A percentile compares a stretch with the other conserved stretches of the same genome.
Evolutionary conservation across 2,329 filamentous ascomycete species (phyloP).

Genomic region (Cladosporium sp.): DNA sequence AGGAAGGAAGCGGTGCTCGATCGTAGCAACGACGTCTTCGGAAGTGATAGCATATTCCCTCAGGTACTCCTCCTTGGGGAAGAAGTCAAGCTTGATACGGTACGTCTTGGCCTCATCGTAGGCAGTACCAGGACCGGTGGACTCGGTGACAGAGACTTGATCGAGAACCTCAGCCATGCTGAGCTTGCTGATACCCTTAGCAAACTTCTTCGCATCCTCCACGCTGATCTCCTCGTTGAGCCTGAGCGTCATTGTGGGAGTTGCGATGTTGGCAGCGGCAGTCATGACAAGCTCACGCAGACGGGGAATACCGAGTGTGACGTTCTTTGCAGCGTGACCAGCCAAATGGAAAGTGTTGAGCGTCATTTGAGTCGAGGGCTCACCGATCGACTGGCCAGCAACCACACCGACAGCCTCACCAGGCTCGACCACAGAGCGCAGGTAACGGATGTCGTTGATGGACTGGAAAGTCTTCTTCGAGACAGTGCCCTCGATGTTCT

Average conservation of each 20-base stretch:
- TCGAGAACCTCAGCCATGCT: constrained; percentile 80
- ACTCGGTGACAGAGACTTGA: constrained; percentile 72
- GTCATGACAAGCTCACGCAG: constrained; percentile 98
- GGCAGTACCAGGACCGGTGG: constrained; percentile 63
- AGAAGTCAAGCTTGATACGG: constrained; percentile 74
- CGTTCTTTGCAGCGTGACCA: constrained; percentile 96
- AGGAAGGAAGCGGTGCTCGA: constrained; percentile 76
- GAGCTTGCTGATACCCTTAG: constrained; percentile 84
- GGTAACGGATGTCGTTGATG: constrained; percentile 85
- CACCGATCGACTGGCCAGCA: constrained; percentile 91
- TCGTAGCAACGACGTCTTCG: constrained; percentile 67
- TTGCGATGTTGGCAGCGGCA: constrained; percentile 80
- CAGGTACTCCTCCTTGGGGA: constrained; percentile 75
- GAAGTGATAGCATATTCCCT: constrained; percentile 77
- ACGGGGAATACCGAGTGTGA: constrained; percentile 95
- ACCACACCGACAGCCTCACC: constrained; percentile 96
- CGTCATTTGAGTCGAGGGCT: constrained; percentile 98
- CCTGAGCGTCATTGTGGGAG: constrained; percentile 80
- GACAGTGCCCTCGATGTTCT: constrained; percentile 36
- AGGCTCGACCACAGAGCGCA: constrained; percentile 85
- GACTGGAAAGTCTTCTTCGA: constrained; percentile 71
- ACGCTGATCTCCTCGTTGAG: constrained; percentile 65
- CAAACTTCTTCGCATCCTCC: constrained; percentile 68
- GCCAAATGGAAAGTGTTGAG: constrained; percentile 99
- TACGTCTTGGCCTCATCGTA: constrained; percentile 75